A percentile compares a stretch with the other conserved stretches of the same genome.
Conservation (phyloP, 805 yeast genomes). For the Jamesozyma lodderae region DNA sequence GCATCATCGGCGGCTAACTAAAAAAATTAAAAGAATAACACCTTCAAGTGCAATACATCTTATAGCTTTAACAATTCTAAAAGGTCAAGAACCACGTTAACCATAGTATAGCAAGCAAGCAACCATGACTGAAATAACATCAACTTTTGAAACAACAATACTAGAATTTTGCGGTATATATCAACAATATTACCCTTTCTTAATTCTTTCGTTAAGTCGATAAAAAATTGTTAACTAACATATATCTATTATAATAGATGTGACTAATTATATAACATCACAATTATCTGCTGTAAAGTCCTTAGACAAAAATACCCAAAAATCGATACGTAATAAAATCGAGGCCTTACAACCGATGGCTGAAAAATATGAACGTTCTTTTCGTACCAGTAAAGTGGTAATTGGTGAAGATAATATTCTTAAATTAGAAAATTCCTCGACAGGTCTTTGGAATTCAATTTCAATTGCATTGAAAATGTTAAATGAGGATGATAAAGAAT, state of each 20-base stretch:
- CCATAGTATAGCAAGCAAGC: background rate
- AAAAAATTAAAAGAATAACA: too few relatives aligned
- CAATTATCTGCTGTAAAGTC: conserved; percentile 7
- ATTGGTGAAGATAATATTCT: conserved; percentile 13
- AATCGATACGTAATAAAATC: too few relatives aligned
- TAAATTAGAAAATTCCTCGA: conserved; percentile 26
- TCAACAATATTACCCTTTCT: background rate
- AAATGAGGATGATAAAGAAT: conserved; percentile 3
- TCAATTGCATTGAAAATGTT: conserved; percentile 20
- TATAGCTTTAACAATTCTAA: too few relatives aligned
- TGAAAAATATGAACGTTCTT: conserved; percentile 26
- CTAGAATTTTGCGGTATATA: conserved; percentile 18
- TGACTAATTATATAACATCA: conserved; percentile 17
- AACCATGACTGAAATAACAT: conserved; percentile 10
- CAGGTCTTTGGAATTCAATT: conserved; percentile 33
- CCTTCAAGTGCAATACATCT: too few relatives aligned
- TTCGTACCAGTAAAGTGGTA: conserved; percentile 18
- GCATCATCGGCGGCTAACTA: too few relatives aligned
- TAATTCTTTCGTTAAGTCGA: background rate
- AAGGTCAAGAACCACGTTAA: too few relatives aligned
- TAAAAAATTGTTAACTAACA: background rate
- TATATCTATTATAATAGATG: conserved; percentile 13
- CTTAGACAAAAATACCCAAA: background rate
- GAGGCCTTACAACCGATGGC: conserved; percentile 26
- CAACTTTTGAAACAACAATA: conserved; percentile 15